These are phyloP conservation scores for Tremella yokohamensis DNA, from an alignment of 768 basidiomycete genomes.

Conservation along the genomic window DNA sequence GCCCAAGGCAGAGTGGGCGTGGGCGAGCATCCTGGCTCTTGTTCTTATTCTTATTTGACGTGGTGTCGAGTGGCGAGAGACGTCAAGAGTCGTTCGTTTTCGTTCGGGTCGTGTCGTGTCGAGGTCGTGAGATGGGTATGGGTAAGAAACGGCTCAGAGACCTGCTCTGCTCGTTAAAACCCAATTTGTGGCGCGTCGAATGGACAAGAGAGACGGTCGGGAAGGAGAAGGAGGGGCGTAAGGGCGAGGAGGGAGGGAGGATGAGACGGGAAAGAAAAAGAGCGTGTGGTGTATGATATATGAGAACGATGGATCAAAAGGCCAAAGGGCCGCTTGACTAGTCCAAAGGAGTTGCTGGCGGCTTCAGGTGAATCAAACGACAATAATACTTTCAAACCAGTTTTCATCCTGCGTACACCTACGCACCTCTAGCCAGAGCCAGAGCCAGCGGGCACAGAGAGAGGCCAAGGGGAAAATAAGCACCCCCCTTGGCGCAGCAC, in stretches of 20 bases:
- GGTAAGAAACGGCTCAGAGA: not conserved
- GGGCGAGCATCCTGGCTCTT: not conserved
- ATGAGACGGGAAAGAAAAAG: conserved; percentile 2
- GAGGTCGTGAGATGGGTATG: not conserved
- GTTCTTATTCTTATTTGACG: not conserved
- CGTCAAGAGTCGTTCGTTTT: not conserved
- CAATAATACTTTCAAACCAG: too few relatives aligned
- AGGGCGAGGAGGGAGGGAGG: not conserved
- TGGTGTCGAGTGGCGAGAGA: not conserved
- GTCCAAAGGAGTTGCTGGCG: too few relatives aligned
- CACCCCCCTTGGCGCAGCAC: too few relatives aligned
- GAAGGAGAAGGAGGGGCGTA: not conserved
- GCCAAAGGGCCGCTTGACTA: too few relatives aligned
- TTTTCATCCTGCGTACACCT: too few relatives aligned
- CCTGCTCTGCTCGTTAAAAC: conserved; percentile 1
- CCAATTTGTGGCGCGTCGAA: not conserved
- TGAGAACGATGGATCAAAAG: too few relatives aligned
- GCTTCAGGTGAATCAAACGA: too few relatives aligned
- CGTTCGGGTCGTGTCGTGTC: not conserved
- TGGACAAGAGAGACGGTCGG: not conserved
- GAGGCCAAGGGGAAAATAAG: too few relatives aligned
- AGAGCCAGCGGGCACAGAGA: too few relatives aligned
- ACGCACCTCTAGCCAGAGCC: too few relatives aligned
- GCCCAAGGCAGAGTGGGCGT: not conserved
- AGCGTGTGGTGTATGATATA: not conserved